Conservation (phyloP, 257 asterid species). For the Solanum piurae region DNA sequence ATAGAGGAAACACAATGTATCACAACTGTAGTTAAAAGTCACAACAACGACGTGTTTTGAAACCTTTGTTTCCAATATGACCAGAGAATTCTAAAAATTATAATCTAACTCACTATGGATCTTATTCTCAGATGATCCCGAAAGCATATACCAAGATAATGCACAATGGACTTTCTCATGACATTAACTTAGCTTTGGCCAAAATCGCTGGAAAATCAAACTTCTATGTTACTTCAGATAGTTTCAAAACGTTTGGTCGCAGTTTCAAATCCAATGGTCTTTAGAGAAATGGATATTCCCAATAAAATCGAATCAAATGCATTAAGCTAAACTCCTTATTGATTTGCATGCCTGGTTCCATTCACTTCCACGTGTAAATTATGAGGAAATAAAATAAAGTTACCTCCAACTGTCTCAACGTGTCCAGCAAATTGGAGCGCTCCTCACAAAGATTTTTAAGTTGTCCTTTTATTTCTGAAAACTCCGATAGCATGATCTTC, state of each 20-base stretch:
- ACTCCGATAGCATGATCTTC: constrained; percentile 80
- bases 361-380: background rate
- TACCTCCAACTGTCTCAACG: constrained; percentile 88
- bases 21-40: background rate
- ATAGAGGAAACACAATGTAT: background rate
- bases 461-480: constrained; percentile 74
- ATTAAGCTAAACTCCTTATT: background rate
- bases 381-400: background rate
- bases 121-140: background rate
- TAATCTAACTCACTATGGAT: background rate
- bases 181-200: background rate
- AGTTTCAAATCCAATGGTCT: background rate
- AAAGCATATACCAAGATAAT: background rate
- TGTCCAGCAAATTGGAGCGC: constrained; percentile 68
- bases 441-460: constrained; percentile 61
- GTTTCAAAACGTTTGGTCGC: background rate
- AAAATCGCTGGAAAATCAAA: background rate
- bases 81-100: background rate
- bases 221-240: background rate
- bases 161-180: background rate
- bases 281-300: background rate
- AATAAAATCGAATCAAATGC: background rate
- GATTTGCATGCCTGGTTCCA: background rate
- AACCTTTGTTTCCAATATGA: background rate
- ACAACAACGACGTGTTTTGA: background rate